Base-by-base conservation (phyloP, 2,329 filamentous ascomycete species). In the Alternaria viburni region DNA sequence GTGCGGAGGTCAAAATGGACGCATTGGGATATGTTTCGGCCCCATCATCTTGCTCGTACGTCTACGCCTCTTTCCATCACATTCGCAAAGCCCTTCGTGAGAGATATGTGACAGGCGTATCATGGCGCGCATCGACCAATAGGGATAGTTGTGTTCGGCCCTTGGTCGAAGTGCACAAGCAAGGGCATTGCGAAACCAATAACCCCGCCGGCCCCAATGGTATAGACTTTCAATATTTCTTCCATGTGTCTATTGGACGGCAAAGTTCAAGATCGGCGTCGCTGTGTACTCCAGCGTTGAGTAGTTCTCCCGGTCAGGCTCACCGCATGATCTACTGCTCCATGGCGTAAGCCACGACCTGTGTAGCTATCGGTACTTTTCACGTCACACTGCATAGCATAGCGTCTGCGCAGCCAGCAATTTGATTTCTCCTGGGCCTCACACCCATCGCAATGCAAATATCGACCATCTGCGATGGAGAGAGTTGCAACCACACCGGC, bases 401-500 rank as follows among this genome's bases (percentile, higher is more conserved):
- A 21, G 46, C 46, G 50, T 45, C 41, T 43, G 30, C 55, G 11
- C 49, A 51, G 49, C 17, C 17, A 30, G 32, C 49, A 32, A 19
- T 36, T 28, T 5, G 19, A 28, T 51, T 19, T 41, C 21, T 36
- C 23, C 43, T 60, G 36, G n/a, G 10, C 28, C 19, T 46, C 26
- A 23, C 54, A 49, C 43, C 10, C 43, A 47, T 57, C 25, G 21
- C 25, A 30, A 41, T 28, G 30, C 28, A 19, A 17, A 51, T 15
- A 32, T 32, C 49, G 49, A 51, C 30, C 36, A 43, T 19, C 17
- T 59, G 30, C 32, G n/a, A 67, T 68, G 66, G 59, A 21, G 19
- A 36, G 43, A 19, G 61, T 36, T 25, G 30, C 57, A 12, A 58
- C 32, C 11, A 57, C 57, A n/a, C 47, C 58, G 30, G 57, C 43